Evolutionary conservation across 352 stramenopile species (phyloP).

Genomic region (Phytophthora chlamydospora): DNA sequence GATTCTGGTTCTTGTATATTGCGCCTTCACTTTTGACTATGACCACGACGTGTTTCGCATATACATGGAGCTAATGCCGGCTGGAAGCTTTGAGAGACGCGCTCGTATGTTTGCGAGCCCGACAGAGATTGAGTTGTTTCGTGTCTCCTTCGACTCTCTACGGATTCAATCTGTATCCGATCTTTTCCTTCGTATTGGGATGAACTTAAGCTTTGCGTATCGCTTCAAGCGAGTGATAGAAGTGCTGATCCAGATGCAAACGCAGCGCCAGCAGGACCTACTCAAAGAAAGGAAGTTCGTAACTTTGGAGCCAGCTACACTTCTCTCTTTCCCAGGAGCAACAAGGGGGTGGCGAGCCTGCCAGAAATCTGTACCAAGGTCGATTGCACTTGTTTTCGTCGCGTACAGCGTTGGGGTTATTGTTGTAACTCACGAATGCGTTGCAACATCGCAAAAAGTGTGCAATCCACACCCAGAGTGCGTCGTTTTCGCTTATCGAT

Average conservation of each 20-base stretch:
- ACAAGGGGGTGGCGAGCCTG: neutral
- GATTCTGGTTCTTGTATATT: constrained; percentile 31
- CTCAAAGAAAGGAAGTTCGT: too few relatives aligned
- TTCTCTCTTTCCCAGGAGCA: too few relatives aligned
- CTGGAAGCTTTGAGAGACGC: constrained; percentile 41
- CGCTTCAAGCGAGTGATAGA: constrained; percentile 48
- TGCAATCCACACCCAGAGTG: constrained; percentile 37
- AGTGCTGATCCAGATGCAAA: constrained; percentile 30
- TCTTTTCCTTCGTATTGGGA: constrained; percentile 32
- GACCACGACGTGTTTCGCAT: constrained; percentile 32
- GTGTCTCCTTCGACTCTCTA: constrained; percentile 38
- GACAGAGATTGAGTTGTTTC: constrained; percentile 39
- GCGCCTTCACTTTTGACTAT: constrained; percentile 33
- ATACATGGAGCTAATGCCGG: constrained; percentile 19
- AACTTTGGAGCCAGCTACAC: too few relatives aligned
- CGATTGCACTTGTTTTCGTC: constrained; percentile 24
- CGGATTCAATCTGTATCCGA: constrained; percentile 28
- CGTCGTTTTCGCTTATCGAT: constrained; percentile 38
- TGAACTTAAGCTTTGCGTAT: constrained; percentile 45
- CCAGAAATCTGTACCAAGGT: constrained; percentile 28
- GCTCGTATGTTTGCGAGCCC: constrained; percentile 39
- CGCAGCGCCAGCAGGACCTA: neutral
- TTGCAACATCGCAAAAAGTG: constrained; percentile 13
- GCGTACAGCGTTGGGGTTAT: constrained; percentile 15
- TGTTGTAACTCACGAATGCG: constrained; percentile 15